A percentile compares a stretch with the other conserved stretches of the same genome.
These are phyloP conservation scores for Globisporangium recalcitrans DNA, from an alignment of 352 stramenopile species.

Conservation along the genomic window DNA sequence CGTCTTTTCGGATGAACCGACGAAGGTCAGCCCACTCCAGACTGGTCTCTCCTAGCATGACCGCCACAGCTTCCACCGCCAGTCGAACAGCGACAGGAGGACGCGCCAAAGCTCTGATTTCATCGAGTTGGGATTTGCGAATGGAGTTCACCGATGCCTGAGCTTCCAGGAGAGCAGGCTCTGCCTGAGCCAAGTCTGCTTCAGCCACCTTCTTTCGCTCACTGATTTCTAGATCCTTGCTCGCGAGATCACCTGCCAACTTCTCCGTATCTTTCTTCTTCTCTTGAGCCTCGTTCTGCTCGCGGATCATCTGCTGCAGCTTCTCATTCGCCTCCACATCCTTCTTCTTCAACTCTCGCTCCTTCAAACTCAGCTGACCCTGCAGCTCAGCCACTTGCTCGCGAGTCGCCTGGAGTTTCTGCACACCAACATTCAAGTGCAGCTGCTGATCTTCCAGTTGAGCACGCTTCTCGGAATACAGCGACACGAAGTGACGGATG, in stretches of 20 bases:
- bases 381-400: conserved; percentile 94
- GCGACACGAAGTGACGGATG: conserved; percentile 85
- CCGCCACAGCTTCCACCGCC: conserved; percentile 95
- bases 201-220: conserved; percentile 94
- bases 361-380: conserved; percentile 91
- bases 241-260: conserved; percentile 92
- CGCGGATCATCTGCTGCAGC: conserved; percentile 98
- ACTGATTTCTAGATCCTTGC: conserved; percentile 95
- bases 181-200: conserved; percentile 94
- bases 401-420: conserved; percentile 97
- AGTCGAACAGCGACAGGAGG: conserved; percentile 96
- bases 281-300: conserved; percentile 97
- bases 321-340: conserved; percentile 97
- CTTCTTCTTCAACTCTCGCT: conserved; percentile 94
- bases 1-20: conserved; percentile 95
- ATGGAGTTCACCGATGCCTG: conserved; percentile 97
- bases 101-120: conserved; percentile 94
- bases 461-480: conserved; percentile 90
- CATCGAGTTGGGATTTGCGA: conserved; percentile 98
- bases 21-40: conserved; percentile 96
- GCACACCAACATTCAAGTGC: conserved; percentile 97
- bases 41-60: conserved; percentile 97
- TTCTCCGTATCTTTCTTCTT: conserved; percentile 96
- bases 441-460: conserved; percentile 95
- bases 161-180: conserved; percentile 96